These are phyloP conservation scores for Datura wrightii DNA, from an alignment of 257 asterid genomes.

Conservation along the genomic window DNA sequence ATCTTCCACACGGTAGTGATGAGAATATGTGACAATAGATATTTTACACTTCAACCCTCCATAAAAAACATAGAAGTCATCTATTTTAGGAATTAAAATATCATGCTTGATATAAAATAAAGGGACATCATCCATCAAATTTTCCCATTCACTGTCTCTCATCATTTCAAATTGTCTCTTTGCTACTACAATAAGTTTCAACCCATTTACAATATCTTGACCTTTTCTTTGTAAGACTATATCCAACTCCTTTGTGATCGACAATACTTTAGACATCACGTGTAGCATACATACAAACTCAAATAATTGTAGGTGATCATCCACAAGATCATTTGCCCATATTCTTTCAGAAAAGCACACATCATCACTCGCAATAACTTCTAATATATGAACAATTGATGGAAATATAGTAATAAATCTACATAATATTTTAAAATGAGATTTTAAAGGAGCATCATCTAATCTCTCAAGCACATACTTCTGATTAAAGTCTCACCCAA, in stretches of 20 bases:
- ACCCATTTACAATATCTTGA: background rate
- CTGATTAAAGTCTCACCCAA: background rate
- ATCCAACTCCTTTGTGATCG: background rate
- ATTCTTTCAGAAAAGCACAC: background rate
- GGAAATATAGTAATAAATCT: constrained; percentile 3
- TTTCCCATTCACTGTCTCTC: constrained; percentile 16
- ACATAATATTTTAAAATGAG: background rate
- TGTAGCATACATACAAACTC: constrained; percentile 4
- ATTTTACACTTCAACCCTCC: background rate
- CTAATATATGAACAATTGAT: background rate
- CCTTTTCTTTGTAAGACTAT: constrained; percentile 19
- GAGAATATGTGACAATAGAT: background rate
- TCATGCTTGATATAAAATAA: constrained; percentile 6
- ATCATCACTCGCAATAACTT: background rate
- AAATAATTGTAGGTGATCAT: constrained; percentile 8
- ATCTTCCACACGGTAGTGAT: background rate
- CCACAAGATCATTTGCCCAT: background rate
- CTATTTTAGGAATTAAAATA: constrained; percentile 27
- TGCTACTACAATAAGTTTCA: background rate
- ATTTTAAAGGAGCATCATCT: background rate
- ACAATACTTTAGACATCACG: background rate
- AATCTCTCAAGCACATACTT: constrained; percentile 9
- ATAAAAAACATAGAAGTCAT: background rate
- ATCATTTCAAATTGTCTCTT: background rate
- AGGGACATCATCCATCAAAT: constrained; percentile 14